A percentile compares a stretch with the other conserved stretches of the same genome.
Conservation (phyloP, 805 yeast genomes). For the Ogataea neopini region DNA sequence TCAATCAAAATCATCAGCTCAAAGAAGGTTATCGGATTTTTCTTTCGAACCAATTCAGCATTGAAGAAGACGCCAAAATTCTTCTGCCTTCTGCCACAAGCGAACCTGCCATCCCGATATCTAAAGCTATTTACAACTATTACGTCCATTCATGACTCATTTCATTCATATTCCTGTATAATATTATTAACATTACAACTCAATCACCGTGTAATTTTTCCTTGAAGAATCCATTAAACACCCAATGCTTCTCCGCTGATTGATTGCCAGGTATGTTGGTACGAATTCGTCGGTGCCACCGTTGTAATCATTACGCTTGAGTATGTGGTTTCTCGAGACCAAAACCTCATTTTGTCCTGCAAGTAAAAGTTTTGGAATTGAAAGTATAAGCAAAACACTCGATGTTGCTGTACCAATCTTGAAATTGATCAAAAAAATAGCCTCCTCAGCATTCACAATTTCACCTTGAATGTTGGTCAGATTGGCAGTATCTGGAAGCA, state of each 20-base stretch:
- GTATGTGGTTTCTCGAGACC: slow-evolving; percentile 8
- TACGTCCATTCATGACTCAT: slow-evolving; percentile 9
- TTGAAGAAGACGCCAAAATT: slow-evolving; percentile 21
- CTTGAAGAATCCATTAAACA: slow-evolving; percentile 43
- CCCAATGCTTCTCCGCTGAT: slow-evolving; percentile 33
- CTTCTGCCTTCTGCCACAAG: slow-evolving; percentile 7
- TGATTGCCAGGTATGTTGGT: slow-evolving; percentile 39
- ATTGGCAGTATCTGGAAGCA: background rate
- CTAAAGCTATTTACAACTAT: slow-evolving; percentile 13
- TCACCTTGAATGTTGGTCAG: slow-evolving; percentile 14
- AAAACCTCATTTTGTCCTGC: slow-evolving; percentile 3
- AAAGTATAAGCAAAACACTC: slow-evolving; percentile 5
- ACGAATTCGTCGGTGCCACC: slow-evolving; percentile 16
- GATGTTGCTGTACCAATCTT: background rate
- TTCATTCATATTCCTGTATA: slow-evolving; percentile 1
- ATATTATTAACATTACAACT: slow-evolving; percentile 12
- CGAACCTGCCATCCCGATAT: slow-evolving; percentile 11
- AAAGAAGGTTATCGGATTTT: slow-evolving; percentile 22
- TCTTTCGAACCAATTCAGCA: slow-evolving; percentile 10
- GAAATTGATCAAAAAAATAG: slow-evolving; percentile 14
- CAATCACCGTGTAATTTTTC: slow-evolving; percentile 41
- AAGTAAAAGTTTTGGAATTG: slow-evolving; percentile 1
- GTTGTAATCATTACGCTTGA: slow-evolving; percentile 10
- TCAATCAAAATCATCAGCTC: background rate
- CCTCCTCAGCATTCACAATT: slow-evolving; percentile 5